Base-by-base conservation (phyloP, 2,329 filamentous ascomycete species). In the Aurifilum marmelostoma region DNA sequence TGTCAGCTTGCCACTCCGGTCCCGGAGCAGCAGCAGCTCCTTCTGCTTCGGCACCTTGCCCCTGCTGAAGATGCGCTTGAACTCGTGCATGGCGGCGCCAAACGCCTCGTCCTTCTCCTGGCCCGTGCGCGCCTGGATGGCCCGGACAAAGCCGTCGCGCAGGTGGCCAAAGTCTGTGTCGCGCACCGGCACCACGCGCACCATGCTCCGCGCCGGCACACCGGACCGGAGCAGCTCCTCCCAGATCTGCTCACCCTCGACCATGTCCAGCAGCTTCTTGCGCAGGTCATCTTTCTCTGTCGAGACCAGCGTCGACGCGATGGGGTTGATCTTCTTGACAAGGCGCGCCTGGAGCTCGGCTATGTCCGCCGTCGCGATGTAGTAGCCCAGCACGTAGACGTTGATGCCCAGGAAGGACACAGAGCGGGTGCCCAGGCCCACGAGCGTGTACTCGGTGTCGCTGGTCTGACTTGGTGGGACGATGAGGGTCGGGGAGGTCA, bases 121-220 rank as follows among this genome's bases (percentile, higher is more conserved):
- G 52, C 86, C 83, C 29, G 84, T 83, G 72, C 91, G 88, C 11
- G 88, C 90, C 66, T 92, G 92, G 72, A 99, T 91, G 29, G 92
- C 92, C 7, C 94, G 88, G 69, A 97, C 92, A 83, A 94, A 97
- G 1, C 92, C 96, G 77, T 99, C 96, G 54, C 95, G 88, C 71
- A 99, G 80, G 79, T 99, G 96, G 73, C 91, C 89, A 80, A 97
- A 98, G 79, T 98, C 94, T 24, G 96, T 99, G 79, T 97, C 94
- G 50, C 93, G 87, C n/a, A 93, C 94, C 0, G 96, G 96, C 2
- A 95, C 89, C 72, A 99, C 91, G 60, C 95, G 88, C 81, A 97
- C 89, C 0, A 90, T 87, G 34, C 90, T 95, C 67, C 93, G 84
- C 39, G 76, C 85, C n/a, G 95, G 88, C 0, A 88, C 86, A 3